Conservation (phyloP, 805 yeast genomes). For the Candida suzukii region DNA sequence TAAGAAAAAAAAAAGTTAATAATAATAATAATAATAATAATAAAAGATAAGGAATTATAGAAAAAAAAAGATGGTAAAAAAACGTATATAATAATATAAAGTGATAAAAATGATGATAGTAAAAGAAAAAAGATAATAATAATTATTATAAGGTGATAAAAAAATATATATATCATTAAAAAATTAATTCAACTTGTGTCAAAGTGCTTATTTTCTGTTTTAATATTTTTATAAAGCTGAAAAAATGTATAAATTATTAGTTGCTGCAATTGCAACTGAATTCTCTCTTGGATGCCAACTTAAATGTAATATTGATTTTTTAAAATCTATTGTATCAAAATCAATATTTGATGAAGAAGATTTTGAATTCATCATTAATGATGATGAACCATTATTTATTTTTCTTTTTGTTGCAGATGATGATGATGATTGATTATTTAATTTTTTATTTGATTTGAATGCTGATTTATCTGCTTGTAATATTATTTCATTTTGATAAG, state of each 20-base stretch:
- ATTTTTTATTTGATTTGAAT: constrained; percentile 66
- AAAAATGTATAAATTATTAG: constrained; percentile 85
- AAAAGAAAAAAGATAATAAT: no score
- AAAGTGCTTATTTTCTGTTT: no score
- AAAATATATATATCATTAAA: background rate
- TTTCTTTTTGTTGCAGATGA: constrained; percentile 1
- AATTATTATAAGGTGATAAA: no score
- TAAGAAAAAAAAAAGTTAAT: no score
- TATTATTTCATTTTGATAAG: constrained; percentile 53
- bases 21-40: no score
- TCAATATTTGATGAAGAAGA: constrained; percentile 48
- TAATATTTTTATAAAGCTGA: constrained; percentile 68
- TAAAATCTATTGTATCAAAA: constrained; percentile 80
- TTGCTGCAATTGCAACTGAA: constrained; percentile 96
- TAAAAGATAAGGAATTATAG: no score
- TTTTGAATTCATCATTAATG: constrained; percentile 39
- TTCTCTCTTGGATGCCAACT: constrained; percentile 99
- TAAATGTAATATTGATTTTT: constrained; percentile 87
- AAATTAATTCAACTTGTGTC: no score
- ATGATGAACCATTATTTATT: constrained; percentile 2
- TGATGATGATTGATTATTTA: constrained; percentile 9
- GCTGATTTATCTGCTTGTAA: constrained; percentile 98
- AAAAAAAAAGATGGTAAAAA: no score
- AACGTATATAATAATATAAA: no score
- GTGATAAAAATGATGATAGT: no score